These are phyloP conservation scores for Pluteus cervinus DNA, from an alignment of 768 basidiomycete genomes.

Conservation along the genomic window DNA sequence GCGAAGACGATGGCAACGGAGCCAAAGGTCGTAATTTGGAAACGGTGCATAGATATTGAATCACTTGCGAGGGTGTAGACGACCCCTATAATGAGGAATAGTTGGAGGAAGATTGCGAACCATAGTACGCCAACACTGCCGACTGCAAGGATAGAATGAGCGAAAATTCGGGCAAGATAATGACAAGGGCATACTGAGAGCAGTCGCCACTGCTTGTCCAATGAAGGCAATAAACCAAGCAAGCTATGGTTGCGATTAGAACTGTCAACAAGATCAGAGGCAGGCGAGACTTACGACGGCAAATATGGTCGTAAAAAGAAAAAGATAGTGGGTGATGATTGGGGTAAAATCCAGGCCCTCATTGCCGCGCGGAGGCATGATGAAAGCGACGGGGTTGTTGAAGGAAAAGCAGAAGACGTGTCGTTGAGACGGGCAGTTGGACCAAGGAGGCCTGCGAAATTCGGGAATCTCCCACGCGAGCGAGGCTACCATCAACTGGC, in stretches of 20 bases:
- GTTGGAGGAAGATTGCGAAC: constrained; percentile 81
- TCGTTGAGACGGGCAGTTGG: background rate
- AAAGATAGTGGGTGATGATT: constrained; percentile 87
- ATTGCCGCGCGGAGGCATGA: constrained; percentile 51
- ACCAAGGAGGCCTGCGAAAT: no score
- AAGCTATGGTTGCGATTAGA: constrained; percentile 31
- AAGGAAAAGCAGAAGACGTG: constrained; percentile 2
- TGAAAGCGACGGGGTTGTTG: constrained; percentile 8
- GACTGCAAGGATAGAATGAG: constrained; percentile 19
- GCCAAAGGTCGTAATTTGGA: constrained; percentile 85
- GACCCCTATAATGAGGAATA: constrained; percentile 66
- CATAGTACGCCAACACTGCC: constrained; percentile 58
- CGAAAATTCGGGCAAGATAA: constrained; percentile 2
- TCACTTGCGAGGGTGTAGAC: constrained; percentile 79
- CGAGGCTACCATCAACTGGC: no score
- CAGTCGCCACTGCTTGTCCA: constrained; percentile 60
- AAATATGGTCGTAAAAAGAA: constrained; percentile 81
- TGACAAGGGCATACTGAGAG: constrained; percentile 33
- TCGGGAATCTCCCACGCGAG: no score
- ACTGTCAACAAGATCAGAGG: constrained; percentile 5
- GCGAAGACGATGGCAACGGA: constrained; percentile 86
- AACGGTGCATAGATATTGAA: constrained; percentile 87
- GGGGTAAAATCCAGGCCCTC: constrained; percentile 83
- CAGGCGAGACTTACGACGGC: constrained; percentile 52
- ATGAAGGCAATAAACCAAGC: constrained; percentile 79